A percentile compares a stretch with the other conserved stretches of the same genome.
phyloP scores from a whole-genome alignment of 2,329 filamentous ascomycete genomes.

The Cytospora paraplurivora region DNA sequence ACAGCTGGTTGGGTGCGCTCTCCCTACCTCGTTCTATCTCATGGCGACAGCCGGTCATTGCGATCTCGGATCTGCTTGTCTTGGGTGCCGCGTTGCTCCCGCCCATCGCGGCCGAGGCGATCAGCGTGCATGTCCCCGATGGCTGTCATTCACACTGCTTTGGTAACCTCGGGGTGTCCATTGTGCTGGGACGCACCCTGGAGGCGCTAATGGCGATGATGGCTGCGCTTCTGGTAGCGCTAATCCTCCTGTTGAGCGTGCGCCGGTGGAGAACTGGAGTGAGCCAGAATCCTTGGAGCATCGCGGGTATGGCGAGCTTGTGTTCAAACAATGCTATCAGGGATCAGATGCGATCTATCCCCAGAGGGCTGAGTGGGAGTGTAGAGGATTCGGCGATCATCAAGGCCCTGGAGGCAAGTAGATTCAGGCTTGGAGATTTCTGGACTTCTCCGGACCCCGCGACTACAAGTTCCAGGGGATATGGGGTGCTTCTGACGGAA shows the following conservation, averaged over 20 bases:
- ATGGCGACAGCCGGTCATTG: slow-evolving; percentile 15
- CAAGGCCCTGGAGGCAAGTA: neutral
- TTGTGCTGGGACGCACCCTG: slow-evolving; percentile 8
- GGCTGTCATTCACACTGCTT: neutral
- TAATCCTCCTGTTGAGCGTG: slow-evolving; percentile 34
- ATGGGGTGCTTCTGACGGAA: slow-evolving; percentile 13
- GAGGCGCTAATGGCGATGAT: slow-evolving; percentile 37
- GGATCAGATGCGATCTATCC: neutral
- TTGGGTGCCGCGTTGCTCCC: slow-evolving; percentile 19
- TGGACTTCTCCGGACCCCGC: neutral
- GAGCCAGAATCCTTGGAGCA: slow-evolving; percentile 41
- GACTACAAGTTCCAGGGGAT: neutral
- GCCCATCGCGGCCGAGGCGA: slow-evolving; percentile 19
- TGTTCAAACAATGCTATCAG: slow-evolving; percentile 33
- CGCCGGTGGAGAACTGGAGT: slow-evolving; percentile 38
- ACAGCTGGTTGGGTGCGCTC: slow-evolving; percentile 7
- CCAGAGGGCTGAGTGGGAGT: neutral
- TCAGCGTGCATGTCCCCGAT: slow-evolving; percentile 14
- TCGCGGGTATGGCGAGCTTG: slow-evolving; percentile 37
- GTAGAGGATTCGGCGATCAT: neutral
- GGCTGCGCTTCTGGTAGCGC: slow-evolving; percentile 30
- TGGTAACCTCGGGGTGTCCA: slow-evolving; percentile 15
- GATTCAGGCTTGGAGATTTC: slow-evolving; percentile 6
- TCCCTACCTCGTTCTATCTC: slow-evolving; percentile 10
- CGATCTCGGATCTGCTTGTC: slow-evolving; percentile 22